These are phyloP conservation scores for Encephalitozoon romaleae DNA, from an alignment of 371 early-diverging fungal genomes.

Conservation along the genomic window DNA sequence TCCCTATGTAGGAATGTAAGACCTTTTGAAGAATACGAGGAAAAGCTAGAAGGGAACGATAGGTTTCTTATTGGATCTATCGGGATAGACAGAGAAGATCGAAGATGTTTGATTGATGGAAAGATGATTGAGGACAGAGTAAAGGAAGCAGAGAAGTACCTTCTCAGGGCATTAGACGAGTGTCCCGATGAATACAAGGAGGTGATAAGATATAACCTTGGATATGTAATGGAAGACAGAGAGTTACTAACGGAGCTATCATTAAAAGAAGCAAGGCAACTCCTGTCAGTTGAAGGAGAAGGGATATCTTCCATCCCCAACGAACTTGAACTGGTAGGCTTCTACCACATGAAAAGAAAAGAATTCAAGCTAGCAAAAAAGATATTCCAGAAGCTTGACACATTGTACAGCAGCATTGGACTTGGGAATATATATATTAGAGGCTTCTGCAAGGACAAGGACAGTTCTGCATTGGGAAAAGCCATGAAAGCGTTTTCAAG, in stretches of 20 bases:
- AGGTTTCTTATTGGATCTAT: not conserved
- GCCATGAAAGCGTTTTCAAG: not conserved
- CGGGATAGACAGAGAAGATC: not conserved
- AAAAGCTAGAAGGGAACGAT: not conserved
- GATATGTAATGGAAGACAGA: not conserved
- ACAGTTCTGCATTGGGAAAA: not conserved
- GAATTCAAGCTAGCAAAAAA: constrained; percentile 1
- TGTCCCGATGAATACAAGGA: constrained; percentile 1
- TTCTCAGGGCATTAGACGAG: not conserved
- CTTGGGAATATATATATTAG: constrained; percentile 6
- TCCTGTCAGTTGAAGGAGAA: not conserved
- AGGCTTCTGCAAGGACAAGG: not conserved
- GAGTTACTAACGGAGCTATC: not conserved
- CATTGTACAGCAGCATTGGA: not conserved
- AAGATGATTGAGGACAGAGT: not conserved
- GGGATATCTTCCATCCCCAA: not conserved
- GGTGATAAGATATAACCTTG: constrained; percentile 15
- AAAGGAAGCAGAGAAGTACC: not conserved
- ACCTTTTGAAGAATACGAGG: not conserved
- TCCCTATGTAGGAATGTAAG: not conserved
- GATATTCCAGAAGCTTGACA: not conserved
- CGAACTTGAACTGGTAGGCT: not conserved
- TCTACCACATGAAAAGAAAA: not conserved
- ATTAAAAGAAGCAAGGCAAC: not conserved
- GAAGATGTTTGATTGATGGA: not conserved